Evolutionary conservation across 495 filamentous ascomycete species (phyloP), one percentile per base, ranked within the genome.

Genomic region (Achaetomiella virescens): DNA sequence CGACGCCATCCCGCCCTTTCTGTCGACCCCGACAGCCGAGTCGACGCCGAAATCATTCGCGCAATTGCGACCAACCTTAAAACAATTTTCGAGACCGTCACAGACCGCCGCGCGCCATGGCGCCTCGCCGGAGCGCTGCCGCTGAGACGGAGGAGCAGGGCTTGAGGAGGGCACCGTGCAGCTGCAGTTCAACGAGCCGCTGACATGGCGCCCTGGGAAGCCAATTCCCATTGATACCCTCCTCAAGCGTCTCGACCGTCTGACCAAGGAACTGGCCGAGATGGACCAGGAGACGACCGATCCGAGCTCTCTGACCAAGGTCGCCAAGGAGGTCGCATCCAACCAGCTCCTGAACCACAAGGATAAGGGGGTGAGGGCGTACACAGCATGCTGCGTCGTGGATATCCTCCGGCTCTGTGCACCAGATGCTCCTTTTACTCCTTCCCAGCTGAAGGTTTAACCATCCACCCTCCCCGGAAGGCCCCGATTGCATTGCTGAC

Each of bases 371-470:
- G 91, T 99, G 22, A 83, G 86, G 58, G 93, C 95, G 17, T 95
- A 85, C 77, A 83, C 87, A 38, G 85, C 89, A 12, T 88, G 88
- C 66, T 97, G 91, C 67, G 76, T 97, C 61, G 91, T 96, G 40
- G 95, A 99, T 68, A 89, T 99, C 52, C 81, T 99, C 69, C 83
- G 89, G 62, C 77, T 99, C 25, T 96, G 91, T 75, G 93, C 93
- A 29, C 93, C 93, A 5, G 85, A 97, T 81, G 93, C 93, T 70
- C 93, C 93, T 11, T 97, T 95, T 72, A 96, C 90, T 10, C 82
- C 78, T 27, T 81, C 84, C 48, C 92, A 97, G 71, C 76, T 99
- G 27, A 96, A 93, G 87, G 91, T 95, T n/a, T n/a, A n/a, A n/a
- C n/a, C n/a, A n/a, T n/a, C n/a, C n/a, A n/a, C n/a, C n/a, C n/a